Evolutionary conservation across 106 monocot genomes (phyloP).

Genomic region (Posidonia australis): DNA sequence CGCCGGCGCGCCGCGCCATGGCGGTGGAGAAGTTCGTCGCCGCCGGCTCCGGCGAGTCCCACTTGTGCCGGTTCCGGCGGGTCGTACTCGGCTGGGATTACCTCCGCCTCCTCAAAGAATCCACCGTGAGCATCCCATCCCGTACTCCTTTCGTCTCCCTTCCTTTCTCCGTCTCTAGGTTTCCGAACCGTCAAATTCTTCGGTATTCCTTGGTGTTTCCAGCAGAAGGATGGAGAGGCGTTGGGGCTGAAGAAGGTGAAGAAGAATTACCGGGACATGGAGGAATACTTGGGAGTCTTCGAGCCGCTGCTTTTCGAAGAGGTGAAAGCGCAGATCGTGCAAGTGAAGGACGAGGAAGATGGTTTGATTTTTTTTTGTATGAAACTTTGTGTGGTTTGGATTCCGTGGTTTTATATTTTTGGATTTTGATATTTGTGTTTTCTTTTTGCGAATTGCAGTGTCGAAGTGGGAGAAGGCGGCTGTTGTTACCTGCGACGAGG

Average conservation of each 20-base stretch:
- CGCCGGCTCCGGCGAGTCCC: slow-evolving; percentile 2
- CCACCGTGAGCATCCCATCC: slow-evolving; percentile 30
- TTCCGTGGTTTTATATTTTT: neutral
- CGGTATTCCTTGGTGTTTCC: neutral
- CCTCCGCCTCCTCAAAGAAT: slow-evolving; percentile 62
- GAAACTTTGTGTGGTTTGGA: neutral
- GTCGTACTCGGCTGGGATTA: slow-evolving; percentile 94
- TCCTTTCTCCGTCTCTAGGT: neutral
- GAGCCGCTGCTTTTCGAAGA: slow-evolving; percentile 96
- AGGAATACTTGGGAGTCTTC: slow-evolving; percentile 64
- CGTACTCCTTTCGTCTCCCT: neutral
- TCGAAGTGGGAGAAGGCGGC: slow-evolving; percentile 49
- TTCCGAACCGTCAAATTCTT: neutral
- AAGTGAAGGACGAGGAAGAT: slow-evolving; percentile 65
- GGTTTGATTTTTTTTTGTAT: neutral
- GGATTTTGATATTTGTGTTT: neutral
- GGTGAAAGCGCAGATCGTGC: slow-evolving; percentile 83
- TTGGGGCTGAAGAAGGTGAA: slow-evolving; percentile 39
- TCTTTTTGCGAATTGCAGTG: slow-evolving; percentile 3
- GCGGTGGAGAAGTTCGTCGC: slow-evolving; percentile 30
- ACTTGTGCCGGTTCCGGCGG: slow-evolving; percentile 53
- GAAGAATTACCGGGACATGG: slow-evolving; percentile 47
- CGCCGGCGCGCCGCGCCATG: slow-evolving; percentile 26
- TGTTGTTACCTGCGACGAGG: slow-evolving; percentile 39
- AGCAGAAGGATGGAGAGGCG: neutral